phyloP scores from a whole-genome alignment of 345 rosid species.

The Geranium rotundifolium region DNA sequence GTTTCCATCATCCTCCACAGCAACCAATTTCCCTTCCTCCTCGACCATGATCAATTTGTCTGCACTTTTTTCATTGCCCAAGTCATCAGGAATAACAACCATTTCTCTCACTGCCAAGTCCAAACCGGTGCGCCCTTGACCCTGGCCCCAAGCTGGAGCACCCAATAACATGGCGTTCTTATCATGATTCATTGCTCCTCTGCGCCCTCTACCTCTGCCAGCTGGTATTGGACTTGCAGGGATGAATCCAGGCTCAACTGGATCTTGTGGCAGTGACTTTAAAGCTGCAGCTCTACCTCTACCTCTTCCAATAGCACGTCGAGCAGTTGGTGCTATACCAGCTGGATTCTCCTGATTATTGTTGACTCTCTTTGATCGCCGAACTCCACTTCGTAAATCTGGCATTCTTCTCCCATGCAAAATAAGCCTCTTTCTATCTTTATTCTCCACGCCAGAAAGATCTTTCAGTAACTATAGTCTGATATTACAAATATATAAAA shows the following conservation, averaged over 20 bases:
- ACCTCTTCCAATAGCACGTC: slow-evolving; percentile 29
- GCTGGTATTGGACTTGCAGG: slow-evolving; percentile 14
- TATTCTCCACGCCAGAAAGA: slow-evolving; percentile 3
- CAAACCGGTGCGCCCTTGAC: slow-evolving; percentile 15
- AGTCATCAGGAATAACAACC: slow-evolving; percentile 4
- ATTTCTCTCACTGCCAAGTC: slow-evolving; percentile 23
- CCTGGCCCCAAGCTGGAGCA: slow-evolving; percentile 16
- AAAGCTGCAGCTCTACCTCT: slow-evolving; percentile 5
- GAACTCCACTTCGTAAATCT: slow-evolving; percentile 30
- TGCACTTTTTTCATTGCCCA: slow-evolving; percentile 20
- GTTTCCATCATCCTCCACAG: slow-evolving; percentile 14
- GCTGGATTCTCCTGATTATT: slow-evolving; percentile 27
- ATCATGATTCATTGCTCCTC: slow-evolving; percentile 26
- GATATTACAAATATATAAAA: neutral
- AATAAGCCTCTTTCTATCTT: slow-evolving; percentile 10
- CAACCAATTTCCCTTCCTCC: slow-evolving; percentile 16
- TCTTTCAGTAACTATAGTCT: slow-evolving; percentile 4
- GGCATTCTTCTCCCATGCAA: slow-evolving; percentile 35
- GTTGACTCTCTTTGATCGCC: slow-evolving; percentile 30
- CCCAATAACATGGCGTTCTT: slow-evolving; percentile 21
- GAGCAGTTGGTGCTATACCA: slow-evolving; percentile 22
- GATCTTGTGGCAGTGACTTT: slow-evolving; percentile 2
- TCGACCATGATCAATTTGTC: slow-evolving; percentile 23
- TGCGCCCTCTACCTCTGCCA: slow-evolving; percentile 33
- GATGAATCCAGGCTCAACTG: slow-evolving; percentile 6